A percentile compares a stretch with the other conserved stretches of the same genome.
Evolutionary conservation across 148 eudicot species (phyloP).

Genomic region (Camellia sinensis): DNA sequence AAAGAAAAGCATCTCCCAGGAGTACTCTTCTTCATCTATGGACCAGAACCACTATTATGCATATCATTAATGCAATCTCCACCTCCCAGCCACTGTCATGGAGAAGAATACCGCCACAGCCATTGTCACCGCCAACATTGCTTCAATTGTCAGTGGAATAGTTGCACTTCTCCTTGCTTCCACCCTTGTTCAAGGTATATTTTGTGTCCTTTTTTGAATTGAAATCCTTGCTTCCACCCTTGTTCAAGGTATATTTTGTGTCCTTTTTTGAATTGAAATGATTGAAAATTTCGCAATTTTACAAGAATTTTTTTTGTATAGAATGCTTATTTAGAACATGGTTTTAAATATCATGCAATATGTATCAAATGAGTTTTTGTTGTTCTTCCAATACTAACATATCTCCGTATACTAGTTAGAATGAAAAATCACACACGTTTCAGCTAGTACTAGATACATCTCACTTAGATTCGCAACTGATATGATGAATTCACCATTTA

Average conservation of each 20-base stretch:
- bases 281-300: not conserved
- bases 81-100: constrained; percentile 6
- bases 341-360: no score
- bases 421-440: no score
- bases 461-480: no score
- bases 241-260: constrained; percentile 16
- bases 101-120: not conserved
- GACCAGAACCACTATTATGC: not conserved
- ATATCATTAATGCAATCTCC: not conserved
- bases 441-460: no score
- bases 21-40: constrained; percentile 12
- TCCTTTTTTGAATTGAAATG: no score
- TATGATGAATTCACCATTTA: no score
- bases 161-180: constrained; percentile 13
- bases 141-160: not conserved
- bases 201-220: not conserved
- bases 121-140: not conserved
- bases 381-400: no score
- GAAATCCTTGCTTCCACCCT: constrained; percentile 8
- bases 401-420: no score
- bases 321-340: not conserved
- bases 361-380: no score
- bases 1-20: constrained; percentile 36
- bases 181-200: constrained; percentile 17
- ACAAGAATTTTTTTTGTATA: no score